These are phyloP conservation scores for Alloteropsis semialata DNA, from an alignment of 176 grass and related monocot genomes.

Conservation along the genomic window DNA sequence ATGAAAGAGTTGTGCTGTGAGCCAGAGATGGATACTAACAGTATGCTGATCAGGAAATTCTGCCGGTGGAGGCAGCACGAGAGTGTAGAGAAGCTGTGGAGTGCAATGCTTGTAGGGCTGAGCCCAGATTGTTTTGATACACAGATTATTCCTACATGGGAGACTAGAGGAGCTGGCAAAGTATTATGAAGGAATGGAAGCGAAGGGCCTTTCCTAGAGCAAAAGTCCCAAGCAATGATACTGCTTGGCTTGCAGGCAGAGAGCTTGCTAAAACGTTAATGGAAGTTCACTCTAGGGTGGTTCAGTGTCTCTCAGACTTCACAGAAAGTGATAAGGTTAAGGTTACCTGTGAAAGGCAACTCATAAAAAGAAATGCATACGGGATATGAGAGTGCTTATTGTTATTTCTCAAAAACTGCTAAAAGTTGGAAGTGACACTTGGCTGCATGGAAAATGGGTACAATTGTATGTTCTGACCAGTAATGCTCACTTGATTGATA, in stretches of 20 bases:
- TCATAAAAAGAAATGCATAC: background rate
- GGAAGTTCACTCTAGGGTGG: constrained; percentile 15
- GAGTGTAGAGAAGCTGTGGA: constrained; percentile 69
- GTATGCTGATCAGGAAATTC: constrained; percentile 87
- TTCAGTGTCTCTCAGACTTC: constrained; percentile 28
- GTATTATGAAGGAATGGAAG: constrained; percentile 81
- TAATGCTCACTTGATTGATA: background rate
- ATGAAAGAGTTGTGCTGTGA: constrained; percentile 53
- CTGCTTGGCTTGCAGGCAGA: constrained; percentile 59
- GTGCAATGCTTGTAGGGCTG: constrained; percentile 57
- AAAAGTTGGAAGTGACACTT: background rate
- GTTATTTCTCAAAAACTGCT: constrained; percentile 11
- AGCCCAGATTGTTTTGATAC: constrained; percentile 72
- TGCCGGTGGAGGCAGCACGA: constrained; percentile 70
- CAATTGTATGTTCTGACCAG: background rate
- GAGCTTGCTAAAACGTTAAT: constrained; percentile 31
- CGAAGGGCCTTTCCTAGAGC: constrained; percentile 68
- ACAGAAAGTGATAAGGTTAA: constrained; percentile 15
- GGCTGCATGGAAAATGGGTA: background rate
- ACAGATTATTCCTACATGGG: constrained; percentile 77
- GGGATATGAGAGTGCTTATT: background rate
- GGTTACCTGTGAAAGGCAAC: background rate
- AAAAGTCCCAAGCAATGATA: constrained; percentile 77
- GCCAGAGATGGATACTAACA: constrained; percentile 63
- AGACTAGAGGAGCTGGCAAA: constrained; percentile 59